These are phyloP conservation scores for Debaryomycetaceae sp. DNA, from an alignment of 1,139 yeast genomes.

Conservation along the genomic window DNA sequence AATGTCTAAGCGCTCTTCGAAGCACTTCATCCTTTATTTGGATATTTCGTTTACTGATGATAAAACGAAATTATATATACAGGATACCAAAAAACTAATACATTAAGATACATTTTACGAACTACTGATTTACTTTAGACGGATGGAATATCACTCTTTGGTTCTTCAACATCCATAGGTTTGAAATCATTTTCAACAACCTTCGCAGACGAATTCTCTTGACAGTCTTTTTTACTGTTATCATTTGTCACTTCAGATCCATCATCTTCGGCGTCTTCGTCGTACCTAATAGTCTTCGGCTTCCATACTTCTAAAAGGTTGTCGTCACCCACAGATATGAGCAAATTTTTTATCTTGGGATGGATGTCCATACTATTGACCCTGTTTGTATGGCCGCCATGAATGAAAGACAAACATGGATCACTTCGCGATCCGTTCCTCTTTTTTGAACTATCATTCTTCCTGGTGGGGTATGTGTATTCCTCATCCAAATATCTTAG, in stretches of 20 bases:
- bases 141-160: neutral
- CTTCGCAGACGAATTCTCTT: conserved; percentile 3
- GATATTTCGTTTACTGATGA: neutral
- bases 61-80: neutral
- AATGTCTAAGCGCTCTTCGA: too few relatives aligned
- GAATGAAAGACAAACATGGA: conserved; percentile 58
- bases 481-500: conserved; percentile 45
- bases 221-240: conserved; percentile 8
- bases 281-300: conserved; percentile 39
- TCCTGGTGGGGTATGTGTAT: conserved; percentile 30
- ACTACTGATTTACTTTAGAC: neutral
- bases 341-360: conserved; percentile 39
- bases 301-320: conserved; percentile 53
- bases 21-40: neutral
- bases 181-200: conserved; percentile 1
- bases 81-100: neutral
- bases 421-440: conserved; percentile 41
- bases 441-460: conserved; percentile 17
- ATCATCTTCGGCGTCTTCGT: conserved; percentile 39
- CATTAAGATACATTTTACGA: neutral
- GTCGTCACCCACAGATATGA: conserved; percentile 52
- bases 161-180: neutral
- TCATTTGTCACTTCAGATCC: conserved; percentile 25
- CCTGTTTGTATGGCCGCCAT: conserved; percentile 58
- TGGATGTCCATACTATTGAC: conserved; percentile 51